Conservation (phyloP, 352 stramenopile species). For the Phytophthora tentaculata region DNA sequence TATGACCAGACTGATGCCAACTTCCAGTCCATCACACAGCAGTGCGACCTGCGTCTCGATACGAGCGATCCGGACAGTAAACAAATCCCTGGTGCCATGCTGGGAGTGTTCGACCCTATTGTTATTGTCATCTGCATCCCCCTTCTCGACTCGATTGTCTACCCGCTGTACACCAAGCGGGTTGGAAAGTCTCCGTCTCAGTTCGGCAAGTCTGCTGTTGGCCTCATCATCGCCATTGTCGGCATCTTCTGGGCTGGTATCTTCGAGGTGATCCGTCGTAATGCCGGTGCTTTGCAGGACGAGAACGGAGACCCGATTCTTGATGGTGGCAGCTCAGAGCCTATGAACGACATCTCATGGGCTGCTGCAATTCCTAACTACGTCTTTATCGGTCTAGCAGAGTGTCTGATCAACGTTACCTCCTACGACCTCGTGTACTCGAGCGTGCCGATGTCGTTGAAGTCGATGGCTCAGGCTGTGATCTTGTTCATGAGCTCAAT, state of each 20-base stretch:
- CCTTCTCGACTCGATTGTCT: slow-evolving; percentile 44
- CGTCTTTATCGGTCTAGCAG: slow-evolving; percentile 57
- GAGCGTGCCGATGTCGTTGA: slow-evolving; percentile 57
- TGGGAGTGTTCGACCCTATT: slow-evolving; percentile 57
- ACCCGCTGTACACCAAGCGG: slow-evolving; percentile 45
- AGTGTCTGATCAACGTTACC: slow-evolving; percentile 75
- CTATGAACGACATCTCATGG: slow-evolving; percentile 73
- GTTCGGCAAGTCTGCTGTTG: slow-evolving; percentile 42
- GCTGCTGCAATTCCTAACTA: slow-evolving; percentile 58
- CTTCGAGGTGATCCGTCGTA: slow-evolving; percentile 64
- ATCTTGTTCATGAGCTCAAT: slow-evolving; percentile 56
- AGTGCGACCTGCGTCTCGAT: slow-evolving; percentile 64
- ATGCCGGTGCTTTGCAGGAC: slow-evolving; percentile 45
- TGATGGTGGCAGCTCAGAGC: slow-evolving; percentile 46
- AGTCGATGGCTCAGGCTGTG: slow-evolving; percentile 53
- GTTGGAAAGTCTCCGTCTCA: slow-evolving; percentile 34
- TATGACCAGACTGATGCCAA: slow-evolving; percentile 78
- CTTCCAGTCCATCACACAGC: slow-evolving; percentile 76
- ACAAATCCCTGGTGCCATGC: slow-evolving; percentile 61
- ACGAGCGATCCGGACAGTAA: slow-evolving; percentile 41
- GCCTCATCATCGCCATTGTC: slow-evolving; percentile 38
- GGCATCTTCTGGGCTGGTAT: slow-evolving; percentile 48
- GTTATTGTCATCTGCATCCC: slow-evolving; percentile 52
- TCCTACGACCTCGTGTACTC: slow-evolving; percentile 70
- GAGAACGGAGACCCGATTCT: slow-evolving; percentile 42